A percentile compares a stretch with the other conserved stretches of the same genome.
Conservation (phyloP, 768 basidiomycete species). For the Boletellus emodensis region DNA sequence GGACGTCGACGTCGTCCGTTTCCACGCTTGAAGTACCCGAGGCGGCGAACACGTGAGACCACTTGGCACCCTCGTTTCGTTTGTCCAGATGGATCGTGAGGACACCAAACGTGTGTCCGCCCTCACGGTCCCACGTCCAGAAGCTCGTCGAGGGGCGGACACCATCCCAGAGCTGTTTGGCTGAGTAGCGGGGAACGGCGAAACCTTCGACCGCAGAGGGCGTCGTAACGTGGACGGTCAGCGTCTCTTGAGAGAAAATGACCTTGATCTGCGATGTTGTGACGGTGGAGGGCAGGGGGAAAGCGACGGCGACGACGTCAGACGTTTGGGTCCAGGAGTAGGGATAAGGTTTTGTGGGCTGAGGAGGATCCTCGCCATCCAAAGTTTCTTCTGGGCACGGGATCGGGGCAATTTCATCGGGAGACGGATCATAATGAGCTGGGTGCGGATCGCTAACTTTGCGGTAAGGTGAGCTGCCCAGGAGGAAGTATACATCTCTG, state of each 20-base stretch:
- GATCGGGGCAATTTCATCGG: constrained; percentile 66
- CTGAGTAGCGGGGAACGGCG: constrained; percentile 55
- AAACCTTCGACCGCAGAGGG: constrained; percentile 28
- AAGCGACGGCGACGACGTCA: constrained; percentile 78
- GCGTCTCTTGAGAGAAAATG: constrained; percentile 55
- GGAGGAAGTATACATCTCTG: constrained; percentile 47
- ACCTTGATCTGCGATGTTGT: constrained; percentile 62
- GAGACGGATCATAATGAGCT: constrained; percentile 50
- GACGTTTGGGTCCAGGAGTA: constrained; percentile 92
- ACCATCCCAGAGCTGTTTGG: constrained; percentile 71
- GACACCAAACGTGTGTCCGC: constrained; percentile 60
- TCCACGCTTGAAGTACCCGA: constrained; percentile 33
- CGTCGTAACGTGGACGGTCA: constrained; percentile 59
- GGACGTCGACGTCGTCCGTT: constrained; percentile 60
- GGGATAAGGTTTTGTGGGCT: constrained; percentile 57
- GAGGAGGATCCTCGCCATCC: constrained; percentile 33
- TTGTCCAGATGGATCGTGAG: constrained; percentile 88
- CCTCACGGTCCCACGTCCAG: constrained; percentile 90
- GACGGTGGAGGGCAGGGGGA: constrained; percentile 75
- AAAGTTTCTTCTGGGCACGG: constrained; percentile 59
- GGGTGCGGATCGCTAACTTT: constrained; percentile 32
- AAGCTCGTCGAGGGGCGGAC: constrained; percentile 77
- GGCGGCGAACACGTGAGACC: constrained; percentile 80
- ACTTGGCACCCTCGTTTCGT: constrained; percentile 73
- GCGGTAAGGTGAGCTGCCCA: constrained; percentile 57